Percentiles rank a stretch among this genome's conserved stretches.
Evolutionary conservation across 345 rosid species (phyloP).

Genomic region (Dipteronia sinensis): DNA sequence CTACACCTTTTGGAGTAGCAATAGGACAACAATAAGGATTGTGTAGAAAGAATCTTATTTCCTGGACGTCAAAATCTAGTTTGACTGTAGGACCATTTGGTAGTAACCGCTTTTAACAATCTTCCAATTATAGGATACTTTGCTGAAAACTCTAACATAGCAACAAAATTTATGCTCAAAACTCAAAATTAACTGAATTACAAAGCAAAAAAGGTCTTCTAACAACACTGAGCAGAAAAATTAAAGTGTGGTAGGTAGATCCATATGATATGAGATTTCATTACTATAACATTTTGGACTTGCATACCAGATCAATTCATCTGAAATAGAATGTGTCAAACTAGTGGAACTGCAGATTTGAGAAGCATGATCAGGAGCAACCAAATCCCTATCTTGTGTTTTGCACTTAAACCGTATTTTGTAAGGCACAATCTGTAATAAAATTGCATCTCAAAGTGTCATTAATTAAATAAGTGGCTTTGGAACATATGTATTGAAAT

Average conservation of each 20-base stretch:
- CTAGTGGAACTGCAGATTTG: slow-evolving; percentile 29
- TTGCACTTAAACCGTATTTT: slow-evolving; percentile 63
- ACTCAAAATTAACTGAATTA: neutral
- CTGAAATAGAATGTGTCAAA: slow-evolving; percentile 30
- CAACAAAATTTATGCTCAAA: neutral
- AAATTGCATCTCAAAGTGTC: slow-evolving; percentile 4
- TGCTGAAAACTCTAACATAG: neutral
- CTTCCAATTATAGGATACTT: neutral
- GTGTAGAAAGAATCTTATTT: neutral
- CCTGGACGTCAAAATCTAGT: neutral
- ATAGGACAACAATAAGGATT: neutral
- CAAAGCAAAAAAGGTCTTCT: no score
- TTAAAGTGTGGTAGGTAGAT: neutral
- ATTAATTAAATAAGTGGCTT: neutral
- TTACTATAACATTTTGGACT: neutral
- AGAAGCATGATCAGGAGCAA: slow-evolving; percentile 28
- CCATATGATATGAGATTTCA: slow-evolving; percentile 14
- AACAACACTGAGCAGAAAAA: neutral
- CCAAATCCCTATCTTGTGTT: slow-evolving; percentile 37
- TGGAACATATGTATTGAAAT: neutral
- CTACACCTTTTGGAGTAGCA: neutral
- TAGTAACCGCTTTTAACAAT: neutral
- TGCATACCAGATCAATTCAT: slow-evolving; percentile 74
- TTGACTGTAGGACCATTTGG: neutral
- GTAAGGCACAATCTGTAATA: slow-evolving; percentile 62